Conservation (phyloP, 78 protist genomes). For the Tieghemostelium lacteum region DNA sequence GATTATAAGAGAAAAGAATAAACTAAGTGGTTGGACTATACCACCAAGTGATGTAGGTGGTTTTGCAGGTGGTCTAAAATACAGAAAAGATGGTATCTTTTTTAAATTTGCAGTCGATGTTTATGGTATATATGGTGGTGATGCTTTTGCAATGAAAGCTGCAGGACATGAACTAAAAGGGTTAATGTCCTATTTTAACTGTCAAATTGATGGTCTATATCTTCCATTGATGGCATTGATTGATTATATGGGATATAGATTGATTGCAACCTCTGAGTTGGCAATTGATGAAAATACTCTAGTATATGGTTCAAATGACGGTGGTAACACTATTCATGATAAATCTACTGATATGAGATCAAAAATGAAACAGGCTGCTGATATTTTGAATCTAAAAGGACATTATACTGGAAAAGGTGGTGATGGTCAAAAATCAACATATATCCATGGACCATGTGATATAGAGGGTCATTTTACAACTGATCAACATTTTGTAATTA, state of each 20-base stretch:
- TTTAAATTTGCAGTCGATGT: constrained; percentile 79
- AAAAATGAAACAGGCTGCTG: constrained; percentile 64
- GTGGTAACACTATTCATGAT: constrained; percentile 59
- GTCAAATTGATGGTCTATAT: constrained; percentile 44
- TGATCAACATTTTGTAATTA: constrained; percentile 59
- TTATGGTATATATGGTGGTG: constrained; percentile 83
- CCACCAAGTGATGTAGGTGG: constrained; percentile 76
- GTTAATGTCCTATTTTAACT: constrained; percentile 58
- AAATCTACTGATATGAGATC: background rate
- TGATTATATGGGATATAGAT: constrained; percentile 79
- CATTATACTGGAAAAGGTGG: constrained; percentile 59
- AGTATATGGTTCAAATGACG: constrained; percentile 79
- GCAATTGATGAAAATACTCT: constrained; percentile 50
- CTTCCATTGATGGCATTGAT: constrained; percentile 74
- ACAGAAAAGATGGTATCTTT: constrained; percentile 74
- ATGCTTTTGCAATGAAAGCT: constrained; percentile 74
- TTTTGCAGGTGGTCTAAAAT: constrained; percentile 84
- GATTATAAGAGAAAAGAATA: constrained; percentile 36
- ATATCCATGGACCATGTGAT: constrained; percentile 68
- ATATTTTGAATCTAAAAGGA: constrained; percentile 74
- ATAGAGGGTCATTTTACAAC: constrained; percentile 55
- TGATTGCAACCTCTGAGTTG: constrained; percentile 67
- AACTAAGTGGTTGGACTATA: background rate
- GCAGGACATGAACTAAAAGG: constrained; percentile 83
- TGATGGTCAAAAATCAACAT: background rate